Evolutionary conservation across 1,284 basidiomycete species (phyloP).

Genomic region (Apiotrichum brassicae): DNA sequence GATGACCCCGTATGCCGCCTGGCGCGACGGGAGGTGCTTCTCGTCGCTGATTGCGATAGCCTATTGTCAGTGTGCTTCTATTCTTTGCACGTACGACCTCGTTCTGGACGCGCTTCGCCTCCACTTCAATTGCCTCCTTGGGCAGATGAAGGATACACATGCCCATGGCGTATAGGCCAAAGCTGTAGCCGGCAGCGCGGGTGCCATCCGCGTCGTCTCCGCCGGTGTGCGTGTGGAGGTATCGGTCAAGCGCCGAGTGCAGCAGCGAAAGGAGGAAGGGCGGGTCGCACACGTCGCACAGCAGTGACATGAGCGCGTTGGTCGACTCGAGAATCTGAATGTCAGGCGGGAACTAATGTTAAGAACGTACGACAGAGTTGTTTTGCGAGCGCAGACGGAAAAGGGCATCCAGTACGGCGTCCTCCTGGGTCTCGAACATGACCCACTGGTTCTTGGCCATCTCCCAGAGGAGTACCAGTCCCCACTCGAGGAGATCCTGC

Average conservation of each 20-base stretch:
- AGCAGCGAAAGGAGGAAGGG: constrained; percentile 31
- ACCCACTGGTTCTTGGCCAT: constrained; percentile 40
- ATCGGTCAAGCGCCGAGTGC: constrained; percentile 27
- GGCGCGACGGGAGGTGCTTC: constrained; percentile 24
- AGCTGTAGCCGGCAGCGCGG: constrained; percentile 28
- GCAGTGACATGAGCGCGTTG: constrained; percentile 35
- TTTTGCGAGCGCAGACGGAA: constrained; percentile 28
- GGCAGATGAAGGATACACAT: constrained; percentile 38
- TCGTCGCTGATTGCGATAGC: constrained; percentile 8
- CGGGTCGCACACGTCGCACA: constrained; percentile 34
- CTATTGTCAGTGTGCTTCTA: constrained; percentile 6
- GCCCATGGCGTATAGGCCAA: constrained; percentile 36
- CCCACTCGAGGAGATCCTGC: constrained; percentile 27
- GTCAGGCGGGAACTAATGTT: not conserved
- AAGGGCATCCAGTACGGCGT: constrained; percentile 27
- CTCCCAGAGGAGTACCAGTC: constrained; percentile 38
- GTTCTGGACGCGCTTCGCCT: constrained; percentile 23
- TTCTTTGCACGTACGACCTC: constrained; percentile 28
- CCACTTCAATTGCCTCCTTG: constrained; percentile 28
- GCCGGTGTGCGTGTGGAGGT: constrained; percentile 12
- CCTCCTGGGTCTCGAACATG: constrained; percentile 34
- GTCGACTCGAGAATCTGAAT: constrained; percentile 37
- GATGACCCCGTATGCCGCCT: constrained; percentile 35
- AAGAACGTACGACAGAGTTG: constrained; percentile 25
- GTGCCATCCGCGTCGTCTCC: constrained; percentile 7